A percentile compares a stretch with the other conserved stretches of the same genome.
Evolutionary conservation across 2,329 filamentous ascomycete genomes (phyloP).

Genomic region (Hypoxylon sp.): DNA sequence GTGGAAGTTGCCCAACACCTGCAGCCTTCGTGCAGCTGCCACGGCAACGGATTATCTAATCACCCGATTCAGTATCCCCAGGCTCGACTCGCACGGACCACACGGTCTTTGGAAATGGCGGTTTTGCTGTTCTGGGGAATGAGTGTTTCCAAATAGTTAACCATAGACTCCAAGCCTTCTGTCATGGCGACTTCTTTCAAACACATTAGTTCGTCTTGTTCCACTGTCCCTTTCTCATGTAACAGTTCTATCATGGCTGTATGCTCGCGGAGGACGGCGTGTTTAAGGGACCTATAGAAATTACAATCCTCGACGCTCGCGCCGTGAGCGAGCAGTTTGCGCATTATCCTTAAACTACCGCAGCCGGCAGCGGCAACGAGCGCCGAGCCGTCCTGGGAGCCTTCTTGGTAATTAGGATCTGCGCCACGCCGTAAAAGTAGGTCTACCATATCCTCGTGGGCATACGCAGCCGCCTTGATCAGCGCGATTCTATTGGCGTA

Average conservation of each 20-base stretch:
- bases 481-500: neutral
- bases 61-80: too few relatives aligned
- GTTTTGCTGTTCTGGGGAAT: too few relatives aligned
- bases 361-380: neutral
- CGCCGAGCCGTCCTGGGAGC: neutral
- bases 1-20: too few relatives aligned
- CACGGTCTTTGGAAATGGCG: too few relatives aligned
- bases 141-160: neutral
- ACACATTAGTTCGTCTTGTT: neutral
- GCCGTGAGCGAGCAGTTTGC: constrained; percentile 2
- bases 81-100: too few relatives aligned
- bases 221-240: neutral
- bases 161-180: neutral
- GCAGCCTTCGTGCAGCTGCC: too few relatives aligned
- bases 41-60: too few relatives aligned
- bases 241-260: neutral
- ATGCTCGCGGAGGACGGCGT: neutral
- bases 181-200: neutral
- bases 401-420: constrained; percentile 3
- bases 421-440: constrained; percentile 6
- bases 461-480: neutral
- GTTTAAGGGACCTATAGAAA: neutral
- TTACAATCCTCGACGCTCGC: neutral
- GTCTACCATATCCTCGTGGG: constrained; percentile 15
- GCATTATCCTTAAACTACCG: neutral